Evolutionary conservation across 2,329 filamentous ascomycete genomes (phyloP), one percentile per base, ranked within the genome.

Genomic region (Podosphaera fusca): DNA sequence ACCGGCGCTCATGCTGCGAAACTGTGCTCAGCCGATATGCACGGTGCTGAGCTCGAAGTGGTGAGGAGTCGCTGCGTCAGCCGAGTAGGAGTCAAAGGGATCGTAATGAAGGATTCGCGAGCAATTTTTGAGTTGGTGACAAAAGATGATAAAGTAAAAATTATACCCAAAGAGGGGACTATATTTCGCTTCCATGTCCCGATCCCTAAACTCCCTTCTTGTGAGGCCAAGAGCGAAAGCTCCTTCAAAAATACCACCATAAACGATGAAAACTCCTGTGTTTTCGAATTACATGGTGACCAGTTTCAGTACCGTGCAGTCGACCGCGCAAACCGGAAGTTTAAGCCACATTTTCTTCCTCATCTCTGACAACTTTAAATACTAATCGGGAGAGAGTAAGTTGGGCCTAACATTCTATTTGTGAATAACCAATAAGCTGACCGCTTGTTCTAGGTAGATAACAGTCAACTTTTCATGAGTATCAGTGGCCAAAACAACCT

Each of bases 281-380:
- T 82, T 0, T 92, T 95, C 64, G 90, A 96, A 68, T 73, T 96
- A 1, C 78, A 90, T 61, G 92, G 92, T 2, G 84, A 87, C 63
- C 87, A 94, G 67, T 89, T 96, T 65, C 80, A 87, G 74, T 80
- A 82, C 62, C 77, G 88, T 9, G 82, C 90, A 2, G 81, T 84
- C 14, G 90, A 96, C 67, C 75, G 92, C 30, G 87, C 88, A 54
- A 94, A 85, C 64, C 87, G 81, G 71, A 96, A 95, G 71, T 94
- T 94, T 70, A 95, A 92, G 70, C 75, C 79, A 66, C 88, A 90
- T 67, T 87, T 86, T 64, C 73, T 88, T 60, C 76, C 81, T 54
- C 81, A 85, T 61, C 69, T 94, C 12, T 94, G 73, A 84, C n/a
- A 38, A 55, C 34, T 36, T 21, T 21, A 21, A 21, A 21, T 21